These are phyloP conservation scores for Orbilia quercus DNA, from an alignment of 2,329 filamentous ascomycete species.

Conservation along the genomic window DNA sequence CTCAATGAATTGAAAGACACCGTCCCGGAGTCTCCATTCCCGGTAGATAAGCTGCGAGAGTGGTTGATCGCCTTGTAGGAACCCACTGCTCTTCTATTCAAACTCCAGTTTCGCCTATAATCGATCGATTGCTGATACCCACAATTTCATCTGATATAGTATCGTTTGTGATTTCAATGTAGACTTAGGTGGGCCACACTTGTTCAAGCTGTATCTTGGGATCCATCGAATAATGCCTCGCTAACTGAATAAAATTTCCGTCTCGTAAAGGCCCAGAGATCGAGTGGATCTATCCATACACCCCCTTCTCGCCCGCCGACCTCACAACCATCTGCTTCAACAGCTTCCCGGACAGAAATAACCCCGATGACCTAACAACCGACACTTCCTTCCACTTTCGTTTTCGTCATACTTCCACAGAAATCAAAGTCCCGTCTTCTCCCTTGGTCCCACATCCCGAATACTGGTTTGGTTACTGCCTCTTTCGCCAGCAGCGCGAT, in stretches of 20 bases:
- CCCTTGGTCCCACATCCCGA: conserved; percentile 58
- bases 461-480: conserved; percentile 60
- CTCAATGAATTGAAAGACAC: conserved; percentile 43
- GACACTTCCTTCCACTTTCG: conserved; percentile 60
- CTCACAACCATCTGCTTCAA: conserved; percentile 61
- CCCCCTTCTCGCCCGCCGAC: conserved; percentile 59
- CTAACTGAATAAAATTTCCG: conserved; percentile 11
- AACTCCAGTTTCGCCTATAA: neutral
- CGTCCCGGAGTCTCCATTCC: conserved; percentile 58
- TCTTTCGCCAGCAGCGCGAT: conserved; percentile 60
- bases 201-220: neutral
- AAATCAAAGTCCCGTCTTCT: conserved; percentile 57
- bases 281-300: conserved; percentile 61
- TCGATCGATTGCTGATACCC: conserved; percentile 23
- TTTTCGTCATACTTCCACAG: conserved; percentile 60
- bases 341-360: conserved; percentile 60
- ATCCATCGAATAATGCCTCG: conserved; percentile 5
- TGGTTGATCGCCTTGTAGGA: conserved; percentile 61
- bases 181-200: conserved; percentile 58
- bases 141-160: conserved; percentile 34
- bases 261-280: conserved; percentile 58
- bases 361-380: conserved; percentile 58
- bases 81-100: conserved; percentile 1
- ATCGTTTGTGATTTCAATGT: conserved; percentile 61
- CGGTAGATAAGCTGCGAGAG: conserved; percentile 59